Base-by-base conservation (phyloP, 495 filamentous ascomycete species). In the Cercophora scortea region DNA sequence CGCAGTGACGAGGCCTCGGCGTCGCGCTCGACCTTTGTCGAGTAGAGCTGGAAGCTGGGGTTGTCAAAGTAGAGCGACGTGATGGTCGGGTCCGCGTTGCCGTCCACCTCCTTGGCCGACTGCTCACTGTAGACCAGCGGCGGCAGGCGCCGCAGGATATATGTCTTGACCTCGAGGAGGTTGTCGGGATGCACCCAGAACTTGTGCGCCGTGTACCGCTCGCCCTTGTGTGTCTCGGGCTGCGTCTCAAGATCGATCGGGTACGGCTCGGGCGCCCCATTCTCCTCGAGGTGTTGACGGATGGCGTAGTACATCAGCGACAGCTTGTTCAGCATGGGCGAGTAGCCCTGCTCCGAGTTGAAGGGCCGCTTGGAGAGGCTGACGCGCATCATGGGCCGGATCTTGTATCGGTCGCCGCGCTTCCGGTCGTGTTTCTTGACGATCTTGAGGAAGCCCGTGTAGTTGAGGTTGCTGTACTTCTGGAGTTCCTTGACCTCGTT, bases 171-270 rank as follows among this genome's bases (percentile, higher is more conserved):
- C 70, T 98, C 93, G 46, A 97, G 80, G 11, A 97, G 73, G 64
- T 98, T 97, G 58, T 97, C 93, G 1, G 80, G 74, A 62, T 98
- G 93, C 12, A 98, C 86, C 93, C 94, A 98, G 73, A 96, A 98
- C 73, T 97, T 98, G 69, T 93, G 83, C 19, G 90, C 89, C n/a
- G 81, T 87, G 65, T 94, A 97, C 50, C 78, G 77, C 60, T 92
- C 77, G 19, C 77, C 77, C 47, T 78, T 77, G 54, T 73, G 73
- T 39, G 69, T 71, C 51, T 68, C 71, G 47, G 66, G 61, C 56
- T 64, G 63, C 55, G 61, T 64, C 18, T 70, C 64, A 19, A 69
- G 64, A 33, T 70, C 71, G 13, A 66, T 40, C 12, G 59, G 63
- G 39, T 53, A 56, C 13, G 53, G 49, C 35, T 70, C 67, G n/a